These are phyloP conservation scores for Pseudogymnoascus sp. DNA, from an alignment of 2,329 filamentous ascomycete genomes.

Conservation along the genomic window DNA sequence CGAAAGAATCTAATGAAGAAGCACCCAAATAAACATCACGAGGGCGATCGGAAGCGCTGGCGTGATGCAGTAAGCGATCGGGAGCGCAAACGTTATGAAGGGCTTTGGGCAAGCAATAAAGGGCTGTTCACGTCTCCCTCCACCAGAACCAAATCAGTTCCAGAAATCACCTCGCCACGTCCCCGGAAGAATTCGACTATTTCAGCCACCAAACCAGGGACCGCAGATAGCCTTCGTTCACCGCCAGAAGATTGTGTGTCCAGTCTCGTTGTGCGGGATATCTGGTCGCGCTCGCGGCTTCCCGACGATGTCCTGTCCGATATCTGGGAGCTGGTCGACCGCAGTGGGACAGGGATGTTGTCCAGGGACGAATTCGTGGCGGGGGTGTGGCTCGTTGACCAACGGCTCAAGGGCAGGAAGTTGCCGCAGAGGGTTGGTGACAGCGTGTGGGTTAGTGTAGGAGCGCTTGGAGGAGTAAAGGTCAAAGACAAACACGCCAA, in stretches of 20 bases:
- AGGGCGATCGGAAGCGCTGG: slow-evolving; percentile 68
- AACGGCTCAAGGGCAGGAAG: slow-evolving; percentile 70
- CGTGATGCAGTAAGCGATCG: slow-evolving; percentile 62
- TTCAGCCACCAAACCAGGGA: neutral
- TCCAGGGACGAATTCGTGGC: slow-evolving; percentile 68
- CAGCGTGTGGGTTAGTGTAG: slow-evolving; percentile 67
- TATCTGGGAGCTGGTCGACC: slow-evolving; percentile 69
- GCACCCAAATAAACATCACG: slow-evolving; percentile 64
- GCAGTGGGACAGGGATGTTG: slow-evolving; percentile 44
- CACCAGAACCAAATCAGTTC: slow-evolving; percentile 13
- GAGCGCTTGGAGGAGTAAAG: slow-evolving; percentile 31
- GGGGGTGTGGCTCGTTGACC: slow-evolving; percentile 74
- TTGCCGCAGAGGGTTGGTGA: slow-evolving; percentile 60
- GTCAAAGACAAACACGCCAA: slow-evolving; percentile 14
- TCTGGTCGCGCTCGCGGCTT: slow-evolving; percentile 66
- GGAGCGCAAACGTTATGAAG: slow-evolving; percentile 74
- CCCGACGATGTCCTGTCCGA: slow-evolving; percentile 60
- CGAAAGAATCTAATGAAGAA: slow-evolving; percentile 47
- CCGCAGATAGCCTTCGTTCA: slow-evolving; percentile 20
- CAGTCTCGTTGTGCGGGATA: slow-evolving; percentile 61
- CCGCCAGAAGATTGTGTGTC: slow-evolving; percentile 43
- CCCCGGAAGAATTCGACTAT: neutral
- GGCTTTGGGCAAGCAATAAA: slow-evolving; percentile 74
- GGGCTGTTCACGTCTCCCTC: slow-evolving; percentile 35
- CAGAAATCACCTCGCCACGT: neutral